These are phyloP conservation scores for Colletotrichum magnum DNA, from an alignment of 2,329 filamentous ascomycete genomes.

Conservation along the genomic window DNA sequence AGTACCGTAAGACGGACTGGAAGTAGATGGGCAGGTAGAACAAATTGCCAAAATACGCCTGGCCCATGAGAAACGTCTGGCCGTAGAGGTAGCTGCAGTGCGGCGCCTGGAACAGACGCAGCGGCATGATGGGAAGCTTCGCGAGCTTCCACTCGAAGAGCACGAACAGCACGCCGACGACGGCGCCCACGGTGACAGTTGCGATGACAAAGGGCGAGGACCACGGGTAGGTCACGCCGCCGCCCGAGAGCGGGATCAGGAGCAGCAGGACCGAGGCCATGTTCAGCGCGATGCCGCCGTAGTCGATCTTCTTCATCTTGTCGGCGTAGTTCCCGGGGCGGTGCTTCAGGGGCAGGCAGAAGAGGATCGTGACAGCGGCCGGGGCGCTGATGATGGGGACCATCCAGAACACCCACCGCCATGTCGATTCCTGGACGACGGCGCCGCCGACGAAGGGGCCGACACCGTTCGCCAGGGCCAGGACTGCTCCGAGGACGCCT, in stretches of 20 bases:
- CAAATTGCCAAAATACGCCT: constrained; percentile 48
- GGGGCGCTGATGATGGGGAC: constrained; percentile 44
- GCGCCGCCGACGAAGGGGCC: constrained; percentile 51
- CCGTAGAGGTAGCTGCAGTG: constrained; percentile 43
- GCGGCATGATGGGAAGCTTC: constrained; percentile 47
- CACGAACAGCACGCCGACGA: constrained; percentile 45
- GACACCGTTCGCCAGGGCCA: constrained; percentile 55
- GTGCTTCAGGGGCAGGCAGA: constrained; percentile 46
- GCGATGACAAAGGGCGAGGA: constrained; percentile 46
- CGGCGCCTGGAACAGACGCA: constrained; percentile 44
- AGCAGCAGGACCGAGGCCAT: constrained; percentile 46
- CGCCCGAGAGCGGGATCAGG: constrained; percentile 47
- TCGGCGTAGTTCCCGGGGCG: constrained; percentile 44
- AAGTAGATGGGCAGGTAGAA: constrained; percentile 51
- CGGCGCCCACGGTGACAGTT: constrained; percentile 42
- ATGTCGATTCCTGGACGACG: constrained; percentile 46
- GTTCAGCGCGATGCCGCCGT: constrained; percentile 47
- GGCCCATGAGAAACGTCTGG: constrained; percentile 47
- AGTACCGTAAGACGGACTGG: constrained; percentile 49
- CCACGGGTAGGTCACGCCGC: constrained; percentile 47
- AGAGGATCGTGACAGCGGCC: constrained; percentile 44
- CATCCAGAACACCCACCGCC: constrained; percentile 51
- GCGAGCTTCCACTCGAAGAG: constrained; percentile 48
- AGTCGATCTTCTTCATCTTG: constrained; percentile 48
- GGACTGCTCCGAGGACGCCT: constrained; percentile 46